Base-by-base conservation (phyloP, 768 basidiomycete genomes). In the Leccinellum luteum region DNA sequence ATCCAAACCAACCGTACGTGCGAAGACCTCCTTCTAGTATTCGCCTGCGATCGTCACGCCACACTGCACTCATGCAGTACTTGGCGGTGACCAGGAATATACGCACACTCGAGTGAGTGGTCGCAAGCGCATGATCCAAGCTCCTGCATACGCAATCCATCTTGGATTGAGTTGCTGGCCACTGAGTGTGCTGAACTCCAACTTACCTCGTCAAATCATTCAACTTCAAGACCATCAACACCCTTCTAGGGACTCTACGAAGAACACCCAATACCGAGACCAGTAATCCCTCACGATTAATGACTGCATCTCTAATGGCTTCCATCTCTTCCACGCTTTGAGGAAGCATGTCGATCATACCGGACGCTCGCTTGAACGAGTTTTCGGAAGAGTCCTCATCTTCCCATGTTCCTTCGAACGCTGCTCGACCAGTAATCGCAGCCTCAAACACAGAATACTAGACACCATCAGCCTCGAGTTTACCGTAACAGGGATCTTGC, bases 391-490 rank as follows among this genome's bases (percentile, higher is more conserved):
- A 67, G 4, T 72, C 70, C 10, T 71, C 74, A 19, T 73, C 70
- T 17, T 79, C 77, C 77, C 79, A 82, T 6, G 82, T 77, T 31
- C 85, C 87, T 67, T 86, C 82, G 54, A 96, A 72, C 1, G 84
- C 85, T 17, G 90, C 85, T 43, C 94, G 83, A 5, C 85, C 85
- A 63, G 95, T 98, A 47, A 98, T 86, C 14, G 95, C 95, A 21
- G 93, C 92, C 72, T 98, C 94, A 60, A 98, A 94, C 12, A 97
- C 82, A 9, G 94, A 91, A 69, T 97, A 98, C 90, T 95, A 66
- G 0, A 53, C 28, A 21, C 48, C 30, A 49, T 55, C 23, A 56
- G 45, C 51, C 41, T 61, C n/a, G 41, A 51, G 19, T n/a, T 51
- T 38, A 28, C 14, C 1, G 21, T 9, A 7, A 50, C 38, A 32